Evolutionary conservation across 2,329 filamentous ascomycete species (phyloP).

Genomic region (Penicillium sp.): DNA sequence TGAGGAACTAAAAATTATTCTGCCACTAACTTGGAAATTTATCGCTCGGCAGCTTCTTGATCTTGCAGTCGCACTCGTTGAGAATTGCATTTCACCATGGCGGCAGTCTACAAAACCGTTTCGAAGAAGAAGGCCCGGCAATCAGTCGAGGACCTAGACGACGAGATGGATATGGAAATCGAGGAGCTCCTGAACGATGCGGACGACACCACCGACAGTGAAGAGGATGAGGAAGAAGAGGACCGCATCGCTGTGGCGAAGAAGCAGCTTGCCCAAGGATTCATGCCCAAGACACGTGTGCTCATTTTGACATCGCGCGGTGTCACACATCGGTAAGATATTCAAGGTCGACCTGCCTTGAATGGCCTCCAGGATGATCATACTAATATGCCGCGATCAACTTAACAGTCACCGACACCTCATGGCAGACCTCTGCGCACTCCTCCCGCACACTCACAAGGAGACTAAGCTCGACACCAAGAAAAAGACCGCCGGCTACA

Average conservation of each 20-base stretch:
- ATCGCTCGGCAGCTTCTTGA: slow-evolving; percentile 25
- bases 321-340: slow-evolving; percentile 76
- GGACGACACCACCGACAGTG: slow-evolving; percentile 45
- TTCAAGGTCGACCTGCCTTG: not conserved
- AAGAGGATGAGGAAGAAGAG: slow-evolving; percentile 40
- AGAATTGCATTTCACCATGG: slow-evolving; percentile 55
- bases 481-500: slow-evolving; percentile 65
- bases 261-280: slow-evolving; percentile 38
- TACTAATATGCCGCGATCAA: slow-evolving; percentile 20
- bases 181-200: slow-evolving; percentile 40
- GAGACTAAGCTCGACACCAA: slow-evolving; percentile 98
- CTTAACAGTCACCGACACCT: slow-evolving; percentile 81
- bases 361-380: not conserved
- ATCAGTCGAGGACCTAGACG: slow-evolving; percentile 55
- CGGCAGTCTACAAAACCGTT: slow-evolving; percentile 74
- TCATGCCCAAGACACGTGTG: slow-evolving; percentile 63
- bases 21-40: slow-evolving; percentile 43
- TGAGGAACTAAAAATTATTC: slow-evolving; percentile 41
- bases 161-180: slow-evolving; percentile 42
- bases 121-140: slow-evolving; percentile 60
- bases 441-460: slow-evolving; percentile 90
- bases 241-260: slow-evolving; percentile 31
- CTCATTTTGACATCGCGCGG: slow-evolving; percentile 91
- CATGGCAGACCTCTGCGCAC: slow-evolving; percentile 81
- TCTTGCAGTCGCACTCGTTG: slow-evolving; percentile 17